A percentile compares a stretch with the other conserved stretches of the same genome.
phyloP scores from a whole-genome alignment of 768 basidiomycete species.

The Phylloporus arenicola region DNA sequence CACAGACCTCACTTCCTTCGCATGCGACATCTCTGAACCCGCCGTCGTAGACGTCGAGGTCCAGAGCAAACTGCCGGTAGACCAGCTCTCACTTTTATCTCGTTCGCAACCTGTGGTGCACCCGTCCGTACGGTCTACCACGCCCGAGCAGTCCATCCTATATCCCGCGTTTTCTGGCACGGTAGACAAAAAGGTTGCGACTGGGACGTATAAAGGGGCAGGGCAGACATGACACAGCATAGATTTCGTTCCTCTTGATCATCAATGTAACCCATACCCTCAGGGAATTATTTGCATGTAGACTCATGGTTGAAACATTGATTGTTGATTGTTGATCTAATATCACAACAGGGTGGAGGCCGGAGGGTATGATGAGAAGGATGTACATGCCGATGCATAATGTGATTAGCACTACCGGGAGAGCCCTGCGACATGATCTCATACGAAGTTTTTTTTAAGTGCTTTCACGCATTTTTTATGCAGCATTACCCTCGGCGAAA shows the following conservation, averaged over 20 bases:
- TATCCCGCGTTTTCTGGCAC: constrained; percentile 20
- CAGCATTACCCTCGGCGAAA: constrained; percentile 68
- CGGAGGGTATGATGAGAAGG: background rate
- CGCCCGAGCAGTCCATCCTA: constrained; percentile 15
- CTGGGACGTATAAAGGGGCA: constrained; percentile 10
- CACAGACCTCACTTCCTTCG: constrained; percentile 15
- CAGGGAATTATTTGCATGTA: background rate
- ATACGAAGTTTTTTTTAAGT: constrained; percentile 5
- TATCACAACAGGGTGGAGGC: background rate
- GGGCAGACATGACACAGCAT: background rate
- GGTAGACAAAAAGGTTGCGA: constrained; percentile 18
- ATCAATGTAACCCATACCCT: background rate
- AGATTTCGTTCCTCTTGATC: background rate
- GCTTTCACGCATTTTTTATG: constrained; percentile 37
- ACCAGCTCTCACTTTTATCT: constrained; percentile 13
- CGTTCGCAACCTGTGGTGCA: constrained; percentile 17
- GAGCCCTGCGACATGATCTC: background rate
- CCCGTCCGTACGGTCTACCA: constrained; percentile 12
- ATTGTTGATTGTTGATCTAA: too few relatives aligned
- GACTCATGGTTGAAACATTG: background rate
- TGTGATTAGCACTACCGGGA: background rate
- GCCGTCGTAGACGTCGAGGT: constrained; percentile 11
- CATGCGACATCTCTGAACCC: background rate
- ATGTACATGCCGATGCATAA: constrained; percentile 2
- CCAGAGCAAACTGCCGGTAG: background rate